Conservation (phyloP, 106 monocot genomes). For the Posidonia australis region DNA sequence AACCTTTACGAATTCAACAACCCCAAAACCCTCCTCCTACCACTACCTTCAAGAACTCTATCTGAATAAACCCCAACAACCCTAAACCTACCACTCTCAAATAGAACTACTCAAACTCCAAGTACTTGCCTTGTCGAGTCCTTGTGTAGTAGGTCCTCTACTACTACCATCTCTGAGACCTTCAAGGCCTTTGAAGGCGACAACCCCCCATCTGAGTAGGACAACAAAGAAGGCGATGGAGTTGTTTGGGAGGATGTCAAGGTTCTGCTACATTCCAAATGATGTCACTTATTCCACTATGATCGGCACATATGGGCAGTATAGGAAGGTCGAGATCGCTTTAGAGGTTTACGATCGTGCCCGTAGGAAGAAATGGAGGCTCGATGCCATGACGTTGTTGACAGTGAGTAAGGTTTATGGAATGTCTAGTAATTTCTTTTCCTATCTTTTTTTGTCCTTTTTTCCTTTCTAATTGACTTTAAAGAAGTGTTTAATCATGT, state of each 20-base stretch:
- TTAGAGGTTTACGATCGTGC: slow-evolving; percentile 59
- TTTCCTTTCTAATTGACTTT: no score
- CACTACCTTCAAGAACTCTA: slow-evolving; percentile 26
- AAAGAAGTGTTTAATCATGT: no score
- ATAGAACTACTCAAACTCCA: slow-evolving; percentile 26
- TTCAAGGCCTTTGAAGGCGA: slow-evolving; percentile 3
- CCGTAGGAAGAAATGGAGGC: slow-evolving; percentile 35
- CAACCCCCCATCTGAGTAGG: slow-evolving; percentile 36
- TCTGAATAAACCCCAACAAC: slow-evolving; percentile 71
- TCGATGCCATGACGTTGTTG: slow-evolving; percentile 57
- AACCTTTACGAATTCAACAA: neutral
- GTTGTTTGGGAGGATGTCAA: slow-evolving; percentile 76
- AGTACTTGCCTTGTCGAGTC: slow-evolving; percentile 25
- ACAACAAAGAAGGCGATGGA: slow-evolving; percentile 57
- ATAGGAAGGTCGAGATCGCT: slow-evolving; percentile 50
- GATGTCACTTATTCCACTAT: slow-evolving; percentile 63
- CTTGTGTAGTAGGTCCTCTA: slow-evolving; percentile 14
- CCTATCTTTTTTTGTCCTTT: no score
- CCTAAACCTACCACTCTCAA: slow-evolving; percentile 30
- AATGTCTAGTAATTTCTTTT: slow-evolving; percentile 53
- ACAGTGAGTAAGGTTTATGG: slow-evolving; percentile 48
- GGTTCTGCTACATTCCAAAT: slow-evolving; percentile 44
- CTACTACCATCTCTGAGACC: slow-evolving; percentile 1
- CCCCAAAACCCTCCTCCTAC: neutral
- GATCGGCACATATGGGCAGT: slow-evolving; percentile 62